Conservation (phyloP, 2,329 filamentous ascomycete genomes). For the Shiraia sp. region DNA sequence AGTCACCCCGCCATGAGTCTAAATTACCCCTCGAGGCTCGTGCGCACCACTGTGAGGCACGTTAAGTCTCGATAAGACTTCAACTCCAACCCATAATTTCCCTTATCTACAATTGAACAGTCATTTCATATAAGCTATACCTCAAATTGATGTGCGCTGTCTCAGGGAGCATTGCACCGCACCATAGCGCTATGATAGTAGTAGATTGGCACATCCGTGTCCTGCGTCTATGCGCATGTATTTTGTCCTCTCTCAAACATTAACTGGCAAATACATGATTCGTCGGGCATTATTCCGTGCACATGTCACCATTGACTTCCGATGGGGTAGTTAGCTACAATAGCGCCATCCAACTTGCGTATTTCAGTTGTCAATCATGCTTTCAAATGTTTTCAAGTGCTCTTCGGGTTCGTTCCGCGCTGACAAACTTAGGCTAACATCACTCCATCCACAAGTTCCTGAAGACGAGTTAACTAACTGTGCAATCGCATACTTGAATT, state of each 20-base stretch:
- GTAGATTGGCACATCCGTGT: no score
- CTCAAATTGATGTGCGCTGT: neutral
- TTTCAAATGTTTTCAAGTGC: neutral
- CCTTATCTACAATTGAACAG: conserved; percentile 15
- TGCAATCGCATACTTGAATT: neutral
- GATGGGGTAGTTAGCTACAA: no score
- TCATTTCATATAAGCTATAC: neutral
- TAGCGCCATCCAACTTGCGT: no score
- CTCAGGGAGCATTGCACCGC: neutral
- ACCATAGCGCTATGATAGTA: neutral
- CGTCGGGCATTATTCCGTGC: neutral
- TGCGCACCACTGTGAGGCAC: conserved; percentile 20
- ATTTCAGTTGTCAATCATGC: neutral
- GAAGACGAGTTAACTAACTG: neutral
- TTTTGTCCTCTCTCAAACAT: no score
- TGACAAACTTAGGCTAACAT: conserved; percentile 26
- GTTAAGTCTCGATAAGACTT: conserved; percentile 20
- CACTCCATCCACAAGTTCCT: neutral
- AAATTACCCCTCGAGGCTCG: conserved; percentile 15
- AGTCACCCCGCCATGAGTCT: conserved; percentile 30
- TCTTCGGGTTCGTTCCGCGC: conserved; percentile 29
- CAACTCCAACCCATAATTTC: conserved; percentile 6
- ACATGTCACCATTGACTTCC: no score
- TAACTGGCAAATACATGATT: neutral
- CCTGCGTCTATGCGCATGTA: no score